A percentile compares a stretch with the other conserved stretches of the same genome.
Conservation (phyloP, 1,284 basidiomycete genomes). For the Ustanciosporium gigantosporum region DNA sequence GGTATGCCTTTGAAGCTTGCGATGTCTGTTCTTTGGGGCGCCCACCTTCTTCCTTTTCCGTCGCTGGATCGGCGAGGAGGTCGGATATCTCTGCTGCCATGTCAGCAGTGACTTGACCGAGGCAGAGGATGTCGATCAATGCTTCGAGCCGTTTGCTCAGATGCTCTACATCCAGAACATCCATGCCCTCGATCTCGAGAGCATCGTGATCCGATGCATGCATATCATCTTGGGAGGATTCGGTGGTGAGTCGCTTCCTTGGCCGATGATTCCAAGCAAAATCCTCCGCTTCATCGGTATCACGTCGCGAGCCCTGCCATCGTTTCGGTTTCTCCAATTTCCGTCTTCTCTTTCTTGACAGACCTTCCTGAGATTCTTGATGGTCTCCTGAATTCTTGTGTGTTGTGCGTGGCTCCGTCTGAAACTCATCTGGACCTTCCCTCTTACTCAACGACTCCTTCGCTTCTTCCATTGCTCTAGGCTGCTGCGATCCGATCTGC, state of each 20-base stretch:
- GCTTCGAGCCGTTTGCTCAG: conserved; percentile 34
- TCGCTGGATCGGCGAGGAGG: conserved; percentile 4
- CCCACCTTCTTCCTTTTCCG: neutral
- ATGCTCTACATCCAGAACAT: conserved; percentile 24
- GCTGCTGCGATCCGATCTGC: conserved; percentile 27
- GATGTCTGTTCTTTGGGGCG: neutral
- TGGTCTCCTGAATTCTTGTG: neutral
- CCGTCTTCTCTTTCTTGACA: conserved; percentile 13
- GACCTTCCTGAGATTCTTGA: neutral
- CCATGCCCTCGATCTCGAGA: conserved; percentile 14
- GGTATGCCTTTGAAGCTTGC: neutral
- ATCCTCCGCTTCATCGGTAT: conserved; percentile 10
- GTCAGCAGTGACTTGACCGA: conserved; percentile 23
- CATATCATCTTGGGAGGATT: conserved; percentile 11
- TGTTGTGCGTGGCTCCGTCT: neutral
- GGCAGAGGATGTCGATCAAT: conserved; percentile 35
- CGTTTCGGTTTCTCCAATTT: conserved; percentile 35
- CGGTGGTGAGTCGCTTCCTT: conserved; percentile 8
- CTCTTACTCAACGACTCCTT: neutral
- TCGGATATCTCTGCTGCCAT: conserved; percentile 18
- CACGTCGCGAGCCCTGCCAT: conserved; percentile 20
- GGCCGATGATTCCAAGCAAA: conserved; percentile 32
- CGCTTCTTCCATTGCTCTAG: conserved; percentile 18
- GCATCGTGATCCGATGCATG: conserved; percentile 13
- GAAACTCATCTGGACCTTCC: neutral